phyloP scores from a whole-genome alignment of 2,329 filamentous ascomycete species.

The Ophiostoma sp. region DNA sequence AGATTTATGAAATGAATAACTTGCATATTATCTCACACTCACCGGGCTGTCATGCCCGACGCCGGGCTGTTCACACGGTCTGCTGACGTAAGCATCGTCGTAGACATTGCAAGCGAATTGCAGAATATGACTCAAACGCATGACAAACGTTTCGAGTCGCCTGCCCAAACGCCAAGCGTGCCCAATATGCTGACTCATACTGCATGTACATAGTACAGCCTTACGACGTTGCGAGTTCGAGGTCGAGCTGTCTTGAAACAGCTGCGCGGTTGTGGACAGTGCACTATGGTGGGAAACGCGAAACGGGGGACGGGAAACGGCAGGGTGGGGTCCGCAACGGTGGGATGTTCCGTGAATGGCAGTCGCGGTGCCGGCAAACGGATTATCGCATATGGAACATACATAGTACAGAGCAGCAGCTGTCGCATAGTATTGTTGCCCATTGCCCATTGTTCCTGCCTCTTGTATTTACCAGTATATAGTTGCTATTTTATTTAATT shows the following conservation, averaged over 20 bases:
- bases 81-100: background rate
- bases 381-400: background rate
- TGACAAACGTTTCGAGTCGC: background rate
- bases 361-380: background rate
- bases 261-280: background rate
- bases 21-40: background rate
- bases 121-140: background rate
- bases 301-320: background rate
- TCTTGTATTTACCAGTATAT: slow-evolving; percentile 8
- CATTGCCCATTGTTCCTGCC: background rate
- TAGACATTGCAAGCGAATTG: background rate
- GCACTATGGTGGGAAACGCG: background rate
- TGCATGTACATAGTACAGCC: background rate
- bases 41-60: background rate
- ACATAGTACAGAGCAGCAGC: background rate
- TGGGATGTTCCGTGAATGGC: background rate
- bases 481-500: background rate
- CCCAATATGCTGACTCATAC: background rate
- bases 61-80: background rate
- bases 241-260: slow-evolving; percentile 6
- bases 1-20: slow-evolving; percentile 5
- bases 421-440: background rate
- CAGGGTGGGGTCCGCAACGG: background rate
- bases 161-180: background rate
- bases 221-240: background rate